Conservation (phyloP, 352 stramenopile genomes). For the Pythium vanterpoolii region DNA sequence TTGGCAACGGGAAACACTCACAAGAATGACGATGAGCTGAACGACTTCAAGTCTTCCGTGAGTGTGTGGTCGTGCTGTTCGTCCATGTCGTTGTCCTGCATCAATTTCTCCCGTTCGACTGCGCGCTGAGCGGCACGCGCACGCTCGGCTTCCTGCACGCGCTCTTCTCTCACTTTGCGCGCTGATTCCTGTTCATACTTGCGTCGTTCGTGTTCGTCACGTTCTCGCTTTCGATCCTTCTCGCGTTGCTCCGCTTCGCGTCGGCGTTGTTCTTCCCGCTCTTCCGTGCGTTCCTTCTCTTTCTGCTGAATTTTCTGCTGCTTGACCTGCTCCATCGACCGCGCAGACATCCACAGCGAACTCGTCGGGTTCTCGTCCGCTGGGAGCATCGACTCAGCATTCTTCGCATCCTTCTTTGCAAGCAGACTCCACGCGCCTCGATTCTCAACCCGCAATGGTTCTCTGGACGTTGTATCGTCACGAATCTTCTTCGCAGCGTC, state of each 20-base stretch:
- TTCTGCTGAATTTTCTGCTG: slow-evolving; percentile 86
- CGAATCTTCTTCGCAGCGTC: slow-evolving; percentile 79
- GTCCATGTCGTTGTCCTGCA: slow-evolving; percentile 55
- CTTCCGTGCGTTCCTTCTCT: slow-evolving; percentile 67
- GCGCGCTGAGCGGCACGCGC: slow-evolving; percentile 46
- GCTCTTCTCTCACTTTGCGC: slow-evolving; percentile 55
- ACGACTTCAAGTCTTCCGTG: slow-evolving; percentile 79
- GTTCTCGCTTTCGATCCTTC: slow-evolving; percentile 59
- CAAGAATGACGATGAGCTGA: slow-evolving; percentile 88
- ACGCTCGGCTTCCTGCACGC: slow-evolving; percentile 56
- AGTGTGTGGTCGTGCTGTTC: slow-evolving; percentile 64
- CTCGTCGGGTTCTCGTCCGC: slow-evolving; percentile 69
- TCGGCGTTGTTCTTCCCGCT: slow-evolving; percentile 61
- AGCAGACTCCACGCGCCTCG: slow-evolving; percentile 82
- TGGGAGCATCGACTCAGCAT: slow-evolving; percentile 44
- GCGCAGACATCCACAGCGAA: slow-evolving; percentile 79
- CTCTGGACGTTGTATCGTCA: slow-evolving; percentile 50
- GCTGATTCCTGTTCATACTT: slow-evolving; percentile 50
- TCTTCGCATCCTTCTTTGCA: slow-evolving; percentile 69
- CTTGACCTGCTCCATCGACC: slow-evolving; percentile 86
- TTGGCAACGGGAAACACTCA: slow-evolving; percentile 26
- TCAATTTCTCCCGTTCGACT: slow-evolving; percentile 67
- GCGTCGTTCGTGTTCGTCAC: slow-evolving; percentile 63
- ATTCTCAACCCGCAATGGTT: slow-evolving; percentile 82
- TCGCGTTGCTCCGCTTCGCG: slow-evolving; percentile 60